Evolutionary conservation across 2,329 filamentous ascomycete species (phyloP).

Genomic region (Fusarium lateritium): DNA sequence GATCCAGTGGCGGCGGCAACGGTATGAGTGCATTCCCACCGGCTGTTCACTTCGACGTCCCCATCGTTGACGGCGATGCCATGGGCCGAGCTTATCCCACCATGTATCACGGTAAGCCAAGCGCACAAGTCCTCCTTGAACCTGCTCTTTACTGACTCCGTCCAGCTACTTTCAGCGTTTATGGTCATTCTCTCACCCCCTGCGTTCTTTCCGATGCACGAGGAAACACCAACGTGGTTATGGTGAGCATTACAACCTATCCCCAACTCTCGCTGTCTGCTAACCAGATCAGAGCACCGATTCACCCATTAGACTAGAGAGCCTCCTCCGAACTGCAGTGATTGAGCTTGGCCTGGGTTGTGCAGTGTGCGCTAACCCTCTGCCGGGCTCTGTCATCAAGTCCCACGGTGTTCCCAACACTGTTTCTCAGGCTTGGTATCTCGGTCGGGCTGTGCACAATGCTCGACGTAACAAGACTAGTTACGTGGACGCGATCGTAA

Average conservation of each 20-base stretch:
- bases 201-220: slow-evolving; percentile 57
- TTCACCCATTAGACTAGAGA: slow-evolving; percentile 54
- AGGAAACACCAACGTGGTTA: slow-evolving; percentile 54
- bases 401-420: slow-evolving; percentile 59
- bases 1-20: slow-evolving; percentile 56
- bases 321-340: slow-evolving; percentile 54
- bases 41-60: slow-evolving; percentile 55
- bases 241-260: slow-evolving; percentile 24
- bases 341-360: slow-evolving; percentile 58
- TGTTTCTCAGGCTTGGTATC: slow-evolving; percentile 66
- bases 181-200: slow-evolving; percentile 55
- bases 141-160: background rate
- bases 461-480: slow-evolving; percentile 45
- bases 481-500: slow-evolving; percentile 47
- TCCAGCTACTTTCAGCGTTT: slow-evolving; percentile 56
- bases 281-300: slow-evolving; percentile 51
- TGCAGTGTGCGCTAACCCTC: slow-evolving; percentile 54
- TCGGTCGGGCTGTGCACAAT: slow-evolving; percentile 64
- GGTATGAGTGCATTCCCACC: slow-evolving; percentile 55
- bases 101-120: slow-evolving; percentile 52
- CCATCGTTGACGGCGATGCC: slow-evolving; percentile 56
- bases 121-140: rapidly evolving
- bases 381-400: slow-evolving; percentile 54
- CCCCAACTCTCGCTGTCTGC: rapidly evolving
- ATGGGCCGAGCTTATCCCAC: slow-evolving; percentile 59